Conservation (phyloP, 2,329 filamentous ascomycete genomes). For the Ceratocystis colombiana region DNA sequence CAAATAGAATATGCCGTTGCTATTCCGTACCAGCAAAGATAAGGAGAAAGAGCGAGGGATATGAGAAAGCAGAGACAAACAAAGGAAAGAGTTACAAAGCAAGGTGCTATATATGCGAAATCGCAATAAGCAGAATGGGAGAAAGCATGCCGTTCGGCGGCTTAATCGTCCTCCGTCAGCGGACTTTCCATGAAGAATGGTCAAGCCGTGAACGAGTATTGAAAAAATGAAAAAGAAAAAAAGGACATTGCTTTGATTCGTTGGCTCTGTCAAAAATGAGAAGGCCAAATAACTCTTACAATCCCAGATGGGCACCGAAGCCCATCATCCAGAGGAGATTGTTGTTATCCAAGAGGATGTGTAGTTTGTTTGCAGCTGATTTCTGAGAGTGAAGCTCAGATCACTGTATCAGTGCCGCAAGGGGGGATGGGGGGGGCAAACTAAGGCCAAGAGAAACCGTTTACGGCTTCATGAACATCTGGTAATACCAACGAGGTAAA, state of each 20-base stretch:
- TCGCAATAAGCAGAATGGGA: background rate
- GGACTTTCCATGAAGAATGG: background rate
- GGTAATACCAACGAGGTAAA: conserved; percentile 14
- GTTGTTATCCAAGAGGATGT: conserved; percentile 3
- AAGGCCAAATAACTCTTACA: conserved; percentile 1
- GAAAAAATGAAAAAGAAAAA: background rate
- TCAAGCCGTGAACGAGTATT: background rate
- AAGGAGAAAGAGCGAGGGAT: conserved; percentile 7
- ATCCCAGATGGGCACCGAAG: background rate
- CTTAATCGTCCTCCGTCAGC: background rate
- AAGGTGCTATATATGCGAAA: background rate
- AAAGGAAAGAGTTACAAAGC: conserved; percentile 15
- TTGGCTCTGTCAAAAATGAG: background rate
- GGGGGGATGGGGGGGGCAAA: background rate
- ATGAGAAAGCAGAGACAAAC: conserved; percentile 13
- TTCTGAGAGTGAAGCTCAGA: conserved; percentile 1
- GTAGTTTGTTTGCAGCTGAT: conserved; percentile 1
- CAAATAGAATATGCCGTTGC: background rate
- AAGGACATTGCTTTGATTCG: background rate
- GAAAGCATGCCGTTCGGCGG: background rate
- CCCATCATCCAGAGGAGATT: background rate
- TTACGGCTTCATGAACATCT: conserved; percentile 1
- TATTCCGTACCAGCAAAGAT: background rate
- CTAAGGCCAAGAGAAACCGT: background rate
- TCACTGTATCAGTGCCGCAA: conserved; percentile 3